Evolutionary conservation across 805 yeast genomes (phyloP).

Genomic region (Metschnikowia arizonensis): DNA sequence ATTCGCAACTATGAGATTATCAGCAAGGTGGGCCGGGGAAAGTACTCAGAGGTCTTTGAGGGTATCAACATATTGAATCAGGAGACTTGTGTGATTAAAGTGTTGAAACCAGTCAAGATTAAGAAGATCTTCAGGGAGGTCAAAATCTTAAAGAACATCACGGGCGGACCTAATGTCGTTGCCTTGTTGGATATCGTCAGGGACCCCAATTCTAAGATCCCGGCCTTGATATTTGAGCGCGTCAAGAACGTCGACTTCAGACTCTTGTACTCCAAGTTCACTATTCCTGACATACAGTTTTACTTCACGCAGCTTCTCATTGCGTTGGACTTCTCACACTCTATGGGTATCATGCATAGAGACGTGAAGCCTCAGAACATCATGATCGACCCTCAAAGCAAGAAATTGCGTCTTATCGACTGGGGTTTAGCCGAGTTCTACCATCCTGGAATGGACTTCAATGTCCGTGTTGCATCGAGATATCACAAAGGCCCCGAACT

Average conservation of each 20-base stretch:
- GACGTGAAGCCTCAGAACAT: conserved; percentile 95
- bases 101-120: conserved; percentile 86
- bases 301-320: conserved; percentile 76
- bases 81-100: conserved; percentile 73
- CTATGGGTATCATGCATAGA: conserved; percentile 94
- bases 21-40: conserved; percentile 85
- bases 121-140: conserved; percentile 90
- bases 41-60: conserved; percentile 91
- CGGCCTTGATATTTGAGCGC: conserved; percentile 82
- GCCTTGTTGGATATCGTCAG: conserved; percentile 75
- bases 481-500: conserved; percentile 93
- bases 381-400: conserved; percentile 81
- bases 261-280: conserved; percentile 71
- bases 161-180: conserved; percentile 81
- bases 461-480: conserved; percentile 90
- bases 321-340: conserved; percentile 86
- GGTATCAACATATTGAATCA: conserved; percentile 68
- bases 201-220: conserved; percentile 75
- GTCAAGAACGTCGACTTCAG: conserved; percentile 82
- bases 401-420: conserved; percentile 74
- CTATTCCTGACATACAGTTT: conserved; percentile 71
- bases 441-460: conserved; percentile 83
- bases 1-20: conserved; percentile 66
- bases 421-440: conserved; percentile 97
- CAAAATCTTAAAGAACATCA: conserved; percentile 76